Percentiles rank a stretch among this genome's conserved stretches.
phyloP scores from a whole-genome alignment of 805 yeast species.

The Priceomyces medius region DNA sequence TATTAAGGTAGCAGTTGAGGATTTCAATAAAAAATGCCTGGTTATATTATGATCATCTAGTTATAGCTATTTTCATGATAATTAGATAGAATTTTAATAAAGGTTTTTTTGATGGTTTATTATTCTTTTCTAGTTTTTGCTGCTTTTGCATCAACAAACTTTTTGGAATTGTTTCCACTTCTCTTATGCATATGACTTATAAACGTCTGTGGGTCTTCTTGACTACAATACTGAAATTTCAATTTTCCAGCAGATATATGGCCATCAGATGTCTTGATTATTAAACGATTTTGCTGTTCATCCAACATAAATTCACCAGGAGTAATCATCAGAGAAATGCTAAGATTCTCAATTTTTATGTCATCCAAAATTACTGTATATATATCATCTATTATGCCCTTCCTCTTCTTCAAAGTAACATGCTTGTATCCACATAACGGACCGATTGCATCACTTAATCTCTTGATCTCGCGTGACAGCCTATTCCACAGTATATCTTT shows the following conservation, averaged over 20 bases:
- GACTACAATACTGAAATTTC: slow-evolving; percentile 55
- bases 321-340: slow-evolving; percentile 1
- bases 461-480: slow-evolving; percentile 36
- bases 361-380: slow-evolving; percentile 52
- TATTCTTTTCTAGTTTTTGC: too few relatives aligned
- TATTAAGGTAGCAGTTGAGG: slow-evolving; percentile 78
- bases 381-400: slow-evolving; percentile 22
- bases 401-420: slow-evolving; percentile 33
- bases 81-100: slow-evolving; percentile 4
- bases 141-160: not conserved
- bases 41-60: slow-evolving; percentile 30
- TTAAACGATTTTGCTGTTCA: slow-evolving; percentile 18
- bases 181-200: slow-evolving; percentile 44
- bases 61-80: slow-evolving; percentile 14
- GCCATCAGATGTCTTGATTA: slow-evolving; percentile 47
- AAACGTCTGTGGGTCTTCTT: slow-evolving; percentile 49
- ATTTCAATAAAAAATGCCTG: slow-evolving; percentile 70
- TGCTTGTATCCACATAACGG: slow-evolving; percentile 47
- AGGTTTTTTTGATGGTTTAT: not conserved
- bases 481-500: slow-evolving; percentile 50
- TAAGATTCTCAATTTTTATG: slow-evolving; percentile 16
- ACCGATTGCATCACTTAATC: slow-evolving; percentile 55
- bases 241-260: slow-evolving; percentile 33
- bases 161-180: slow-evolving; percentile 27
- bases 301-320: slow-evolving; percentile 25